Conservation (phyloP, 169 alveolate genomes). For the Nephromyces sp. region DNA sequence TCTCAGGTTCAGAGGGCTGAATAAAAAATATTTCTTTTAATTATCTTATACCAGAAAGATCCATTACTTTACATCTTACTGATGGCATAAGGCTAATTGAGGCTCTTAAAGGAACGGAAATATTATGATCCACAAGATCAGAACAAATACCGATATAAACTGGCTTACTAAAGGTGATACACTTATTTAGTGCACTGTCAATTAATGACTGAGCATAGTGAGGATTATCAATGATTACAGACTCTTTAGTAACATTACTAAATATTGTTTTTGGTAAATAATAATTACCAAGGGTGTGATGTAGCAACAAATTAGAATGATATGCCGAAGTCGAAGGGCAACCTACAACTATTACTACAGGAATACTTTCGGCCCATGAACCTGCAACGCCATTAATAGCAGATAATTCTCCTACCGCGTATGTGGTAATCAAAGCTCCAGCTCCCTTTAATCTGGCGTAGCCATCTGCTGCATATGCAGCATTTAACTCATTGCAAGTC, state of each 20-base stretch:
- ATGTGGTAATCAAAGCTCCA: constrained; percentile 44
- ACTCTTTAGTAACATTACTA: constrained; percentile 30
- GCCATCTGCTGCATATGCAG: constrained; percentile 52
- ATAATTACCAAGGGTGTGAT: constrained; percentile 47
- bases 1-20: background rate
- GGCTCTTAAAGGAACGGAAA: background rate
- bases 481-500: constrained; percentile 47
- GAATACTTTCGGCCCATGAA: constrained; percentile 42
- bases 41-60: no score
- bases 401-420: constrained; percentile 45
- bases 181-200: constrained; percentile 22
- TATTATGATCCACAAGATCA: constrained; percentile 15
- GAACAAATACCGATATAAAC: constrained; percentile 40
- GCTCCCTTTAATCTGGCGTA: constrained; percentile 46
- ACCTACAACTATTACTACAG: constrained; percentile 44
- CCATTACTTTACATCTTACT: no score
- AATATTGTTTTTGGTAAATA: constrained; percentile 29
- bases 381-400: constrained; percentile 49
- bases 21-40: no score
- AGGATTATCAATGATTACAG: constrained; percentile 9
- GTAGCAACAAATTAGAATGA: constrained; percentile 27
- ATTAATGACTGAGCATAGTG: constrained; percentile 30
- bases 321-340: constrained; percentile 30
- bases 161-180: constrained; percentile 32
- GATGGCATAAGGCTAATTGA: background rate